These are phyloP conservation scores for Lasiodiplodia gonubiensis DNA, from an alignment of 2,329 filamentous ascomycete species.

Conservation along the genomic window DNA sequence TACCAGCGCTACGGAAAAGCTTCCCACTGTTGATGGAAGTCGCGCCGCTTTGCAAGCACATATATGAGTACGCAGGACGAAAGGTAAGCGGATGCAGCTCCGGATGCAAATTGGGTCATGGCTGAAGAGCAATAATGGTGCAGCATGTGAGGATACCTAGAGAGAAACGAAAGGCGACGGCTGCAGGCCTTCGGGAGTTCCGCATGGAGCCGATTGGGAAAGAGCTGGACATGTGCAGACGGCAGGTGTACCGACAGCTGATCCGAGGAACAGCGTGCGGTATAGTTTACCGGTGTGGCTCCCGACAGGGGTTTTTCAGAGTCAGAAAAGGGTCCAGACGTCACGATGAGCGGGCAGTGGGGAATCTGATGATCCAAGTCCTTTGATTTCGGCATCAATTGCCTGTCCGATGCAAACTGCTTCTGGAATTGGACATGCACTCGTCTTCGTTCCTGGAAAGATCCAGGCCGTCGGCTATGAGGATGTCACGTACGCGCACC, in stretches of 20 bases:
- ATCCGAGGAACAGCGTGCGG: background rate
- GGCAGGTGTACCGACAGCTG: slow-evolving; percentile 12
- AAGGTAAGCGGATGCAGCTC: background rate
- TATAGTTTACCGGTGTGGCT: slow-evolving; percentile 4
- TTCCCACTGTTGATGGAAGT: background rate
- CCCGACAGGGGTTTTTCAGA: background rate
- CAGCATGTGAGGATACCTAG: background rate
- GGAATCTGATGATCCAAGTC: slow-evolving; percentile 1
- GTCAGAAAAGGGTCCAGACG: slow-evolving; percentile 19
- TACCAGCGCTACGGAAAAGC: background rate
- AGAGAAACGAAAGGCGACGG: background rate
- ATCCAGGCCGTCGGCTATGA: slow-evolving; percentile 1
- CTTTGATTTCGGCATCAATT: slow-evolving; percentile 10
- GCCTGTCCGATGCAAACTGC: background rate
- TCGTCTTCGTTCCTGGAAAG: background rate
- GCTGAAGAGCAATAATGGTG: background rate
- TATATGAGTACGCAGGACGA: background rate
- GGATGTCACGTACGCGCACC: slow-evolving; percentile 2
- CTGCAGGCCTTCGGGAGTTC: background rate
- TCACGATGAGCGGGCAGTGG: slow-evolving; percentile 12
- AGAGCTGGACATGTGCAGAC: background rate
- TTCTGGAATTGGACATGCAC: background rate
- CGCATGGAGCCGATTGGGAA: background rate
- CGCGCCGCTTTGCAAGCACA: background rate
- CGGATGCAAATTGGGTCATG: background rate